Evolutionary conservation across 1,139 yeast genomes (phyloP), one percentile per base, ranked within the genome.

Genomic region (Hyphopichia khmerensis): DNA sequence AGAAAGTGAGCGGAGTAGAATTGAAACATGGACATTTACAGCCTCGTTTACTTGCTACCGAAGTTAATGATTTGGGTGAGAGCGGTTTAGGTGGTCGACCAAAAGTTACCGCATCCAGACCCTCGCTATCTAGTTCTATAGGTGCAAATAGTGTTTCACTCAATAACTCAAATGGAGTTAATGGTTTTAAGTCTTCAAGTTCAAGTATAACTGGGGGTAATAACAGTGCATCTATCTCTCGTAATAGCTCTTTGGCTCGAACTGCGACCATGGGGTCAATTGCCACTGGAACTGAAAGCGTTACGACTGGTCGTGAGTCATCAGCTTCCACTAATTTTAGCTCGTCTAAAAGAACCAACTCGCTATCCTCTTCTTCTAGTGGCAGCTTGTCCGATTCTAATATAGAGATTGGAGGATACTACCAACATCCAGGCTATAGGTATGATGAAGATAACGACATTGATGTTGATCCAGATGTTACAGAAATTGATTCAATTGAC

Each of bases 31-130:
- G 91, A 3, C 88, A 81, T 56, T 70, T 85, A 50, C 79, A 81
- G 42, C 88, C 87, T n/a, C 74, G 90, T 43, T 71, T 86, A 59
- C 67, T 87, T 46, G 93, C 93, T 1, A 80, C 86, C 13, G 95
- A 87, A 60, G 83, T 86, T 26, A 93, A 84, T 48, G 90, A 85
- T 45, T 79, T 73, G 33, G 87, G 80, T 45, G 64, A 54, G 38
- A 24, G 21, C 41, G 30, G 32, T 43, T 35, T 80, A 45, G 64
- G 53, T 40, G 27, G 24, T 40, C 15, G 33, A 43, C 36, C 40
- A 40, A 16, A 27, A 30, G 13, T 32, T 43, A 23, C 39, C 18
- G 9, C 33, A 13, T 6, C 23, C 3, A 5, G 16, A 17, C 4
- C 29, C 14, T n/a, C 16, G 6, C 16, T n/a, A 7, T 10, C 17